Evolutionary conservation across 2,329 filamentous ascomycete species (phyloP).

Genomic region (Falciphora oryzae): DNA sequence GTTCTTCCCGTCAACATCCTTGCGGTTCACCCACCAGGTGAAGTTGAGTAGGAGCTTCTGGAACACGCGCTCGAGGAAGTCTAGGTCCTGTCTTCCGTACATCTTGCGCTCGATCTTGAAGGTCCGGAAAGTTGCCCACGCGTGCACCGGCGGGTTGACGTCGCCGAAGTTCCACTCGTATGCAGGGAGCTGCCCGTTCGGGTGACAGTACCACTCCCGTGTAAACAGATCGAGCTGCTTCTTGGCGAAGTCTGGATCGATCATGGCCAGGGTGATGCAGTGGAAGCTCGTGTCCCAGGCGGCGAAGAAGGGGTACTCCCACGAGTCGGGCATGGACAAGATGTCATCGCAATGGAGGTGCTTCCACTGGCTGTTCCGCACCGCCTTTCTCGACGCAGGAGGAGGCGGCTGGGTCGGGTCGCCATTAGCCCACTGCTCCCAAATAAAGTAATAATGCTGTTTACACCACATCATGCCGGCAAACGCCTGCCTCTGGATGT

Average conservation of each 20-base stretch:
- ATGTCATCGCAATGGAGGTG: conserved; percentile 95
- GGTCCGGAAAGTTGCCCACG: conserved; percentile 89
- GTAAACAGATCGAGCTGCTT: conserved; percentile 96
- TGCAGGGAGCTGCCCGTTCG: conserved; percentile 88
- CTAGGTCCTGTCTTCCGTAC: conserved; percentile 89
- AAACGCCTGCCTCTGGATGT: conserved; percentile 91
- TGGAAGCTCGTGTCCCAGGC: conserved; percentile 98
- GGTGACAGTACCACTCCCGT: conserved; percentile 97
- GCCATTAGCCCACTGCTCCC: conserved; percentile 96
- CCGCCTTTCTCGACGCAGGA: conserved; percentile 68
- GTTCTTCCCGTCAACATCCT: conserved; percentile 91
- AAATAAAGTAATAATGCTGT: conserved; percentile 93
- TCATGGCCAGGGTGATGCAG: conserved; percentile 93
- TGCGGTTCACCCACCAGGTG: conserved; percentile 99
- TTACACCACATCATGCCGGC: conserved; percentile 99
- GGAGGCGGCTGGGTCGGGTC: conserved; percentile 86
- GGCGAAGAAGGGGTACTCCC: conserved; percentile 97
- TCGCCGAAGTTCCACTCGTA: conserved; percentile 98
- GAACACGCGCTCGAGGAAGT: conserved; percentile 94
- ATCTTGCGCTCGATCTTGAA: conserved; percentile 99
- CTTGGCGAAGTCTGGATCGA: conserved; percentile 96
- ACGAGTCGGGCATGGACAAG: conserved; percentile 95
- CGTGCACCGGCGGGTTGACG: conserved; percentile 93
- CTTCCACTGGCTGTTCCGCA: conserved; percentile 88
- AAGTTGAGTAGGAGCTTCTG: conserved; percentile 95